Conservation (phyloP, 2,329 filamentous ascomycete species). For the Cladophialophora immunda region DNA sequence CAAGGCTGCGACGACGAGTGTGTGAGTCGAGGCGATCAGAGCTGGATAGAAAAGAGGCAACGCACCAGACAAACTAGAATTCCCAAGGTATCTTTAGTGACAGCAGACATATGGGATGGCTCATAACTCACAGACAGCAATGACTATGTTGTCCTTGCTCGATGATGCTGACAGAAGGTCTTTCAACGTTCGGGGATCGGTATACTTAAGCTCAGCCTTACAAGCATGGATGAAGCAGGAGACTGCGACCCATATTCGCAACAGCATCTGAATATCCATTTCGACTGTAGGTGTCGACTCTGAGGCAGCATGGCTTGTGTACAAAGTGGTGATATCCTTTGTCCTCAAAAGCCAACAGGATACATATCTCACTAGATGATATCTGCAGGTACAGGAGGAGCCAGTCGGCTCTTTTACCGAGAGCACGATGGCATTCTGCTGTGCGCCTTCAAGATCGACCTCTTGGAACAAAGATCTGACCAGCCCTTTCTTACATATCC, state of each 20-base stretch:
- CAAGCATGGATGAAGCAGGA: neutral
- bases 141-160: neutral
- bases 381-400: neutral
- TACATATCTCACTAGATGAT: neutral
- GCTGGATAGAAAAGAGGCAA: neutral
- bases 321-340: neutral
- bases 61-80: neutral
- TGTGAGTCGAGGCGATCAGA: neutral
- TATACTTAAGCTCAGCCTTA: neutral
- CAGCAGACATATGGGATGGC: neutral
- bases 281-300: neutral
- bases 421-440: neutral
- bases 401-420: constrained; percentile 1
- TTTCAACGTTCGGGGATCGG: neutral
- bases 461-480: too few relatives aligned
- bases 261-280: neutral
- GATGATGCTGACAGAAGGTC: neutral
- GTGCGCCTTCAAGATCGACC: too few relatives aligned
- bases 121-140: neutral
- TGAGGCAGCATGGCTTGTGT: neutral
- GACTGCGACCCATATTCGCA: neutral
- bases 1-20: neutral
- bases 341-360: neutral
- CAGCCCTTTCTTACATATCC: neutral
- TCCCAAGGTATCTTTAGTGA: neutral